Evolutionary conservation across 1,284 basidiomycete species (phyloP), one percentile per base, ranked within the genome.

Genomic region (Apiotrichum brassicae): DNA sequence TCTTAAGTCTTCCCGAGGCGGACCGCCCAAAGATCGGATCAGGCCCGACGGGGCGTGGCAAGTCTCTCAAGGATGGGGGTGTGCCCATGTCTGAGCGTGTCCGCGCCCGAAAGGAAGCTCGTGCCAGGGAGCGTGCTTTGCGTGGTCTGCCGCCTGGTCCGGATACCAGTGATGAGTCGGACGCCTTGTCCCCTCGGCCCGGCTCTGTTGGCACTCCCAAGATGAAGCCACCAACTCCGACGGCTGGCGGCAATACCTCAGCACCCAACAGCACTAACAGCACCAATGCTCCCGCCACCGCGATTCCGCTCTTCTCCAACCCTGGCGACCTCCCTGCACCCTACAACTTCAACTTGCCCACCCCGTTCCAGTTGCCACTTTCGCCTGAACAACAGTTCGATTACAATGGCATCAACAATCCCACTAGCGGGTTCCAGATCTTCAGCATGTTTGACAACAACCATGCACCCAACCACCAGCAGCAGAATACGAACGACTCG

Each of bases 1-100:
- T 83, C 32, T 78, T 92, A 46, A 82, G 79, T 60, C 75, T 93
- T 22, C 87, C 87, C 0, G 83, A 85, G 5, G 67, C 69, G 1
- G 71, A 72, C 36, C 61, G 70, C 22, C 60, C 58, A 16, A 60
- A 60, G 48, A 69, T 75, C 33, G 70, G 73, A 1, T 71, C 71
- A 4, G 73, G 73, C 19, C 73, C 73, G 0, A 75, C 73, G 0
- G 73, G 73, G 34, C 62, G 71, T 13, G 73, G 73, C 41, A 75
- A 75, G 57, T 53, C 62, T 7, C 53, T 75, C 34, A 68, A 70
- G 43, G 69, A 73, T 41, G 70, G 70, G n/a, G 72, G 72, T 43
- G 69, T 74, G 14, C 72, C 72, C 32, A 74, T 74, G 72, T 63
- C 59, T 35, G 72, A 74, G 54, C 63, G 72, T 33, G 72, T 74